Evolutionary conservation across 495 filamentous ascomycete species (phyloP).

Genomic region (Amphirosellinia nigrospora): DNA sequence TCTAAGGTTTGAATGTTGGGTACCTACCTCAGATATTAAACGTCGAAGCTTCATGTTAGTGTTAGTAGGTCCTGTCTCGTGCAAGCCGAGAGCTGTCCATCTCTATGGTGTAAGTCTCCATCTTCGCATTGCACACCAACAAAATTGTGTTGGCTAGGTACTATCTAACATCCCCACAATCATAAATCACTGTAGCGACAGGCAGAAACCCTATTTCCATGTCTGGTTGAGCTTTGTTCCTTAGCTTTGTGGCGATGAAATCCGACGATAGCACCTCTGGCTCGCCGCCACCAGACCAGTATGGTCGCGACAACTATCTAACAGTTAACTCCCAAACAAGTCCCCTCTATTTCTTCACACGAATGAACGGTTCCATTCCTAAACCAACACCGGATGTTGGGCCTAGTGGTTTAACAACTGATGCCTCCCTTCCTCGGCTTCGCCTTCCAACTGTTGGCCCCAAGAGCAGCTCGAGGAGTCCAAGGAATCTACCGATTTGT

Average conservation of each 20-base stretch:
- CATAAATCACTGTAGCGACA: background rate
- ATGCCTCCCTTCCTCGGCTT: constrained; percentile 37
- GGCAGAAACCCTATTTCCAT: too few relatives aligned
- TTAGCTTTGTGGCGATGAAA: constrained; percentile 7
- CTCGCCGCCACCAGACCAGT: constrained; percentile 38
- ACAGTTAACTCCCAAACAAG: constrained; percentile 42
- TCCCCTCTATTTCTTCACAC: constrained; percentile 23
- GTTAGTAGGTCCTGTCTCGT: too few relatives aligned
- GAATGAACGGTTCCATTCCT: constrained; percentile 21
- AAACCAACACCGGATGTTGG: constrained; percentile 4
- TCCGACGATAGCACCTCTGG: constrained; percentile 27
- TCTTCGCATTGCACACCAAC: too few relatives aligned
- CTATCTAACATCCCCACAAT: background rate
- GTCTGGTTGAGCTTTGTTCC: background rate
- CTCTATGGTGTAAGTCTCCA: too few relatives aligned
- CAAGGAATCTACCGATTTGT: constrained; percentile 28
- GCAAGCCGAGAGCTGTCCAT: too few relatives aligned
- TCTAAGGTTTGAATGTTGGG: too few relatives aligned
- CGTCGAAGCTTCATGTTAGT: too few relatives aligned
- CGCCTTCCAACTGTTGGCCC: constrained; percentile 27
- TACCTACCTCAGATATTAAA: too few relatives aligned
- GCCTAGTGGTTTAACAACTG: constrained; percentile 22
- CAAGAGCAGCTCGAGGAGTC: constrained; percentile 39
- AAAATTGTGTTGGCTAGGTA: background rate
- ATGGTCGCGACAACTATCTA: constrained; percentile 50